A percentile compares a stretch with the other conserved stretches of the same genome.
Conservation (phyloP, 805 yeast species). For the Lachancea waltii region DNA sequence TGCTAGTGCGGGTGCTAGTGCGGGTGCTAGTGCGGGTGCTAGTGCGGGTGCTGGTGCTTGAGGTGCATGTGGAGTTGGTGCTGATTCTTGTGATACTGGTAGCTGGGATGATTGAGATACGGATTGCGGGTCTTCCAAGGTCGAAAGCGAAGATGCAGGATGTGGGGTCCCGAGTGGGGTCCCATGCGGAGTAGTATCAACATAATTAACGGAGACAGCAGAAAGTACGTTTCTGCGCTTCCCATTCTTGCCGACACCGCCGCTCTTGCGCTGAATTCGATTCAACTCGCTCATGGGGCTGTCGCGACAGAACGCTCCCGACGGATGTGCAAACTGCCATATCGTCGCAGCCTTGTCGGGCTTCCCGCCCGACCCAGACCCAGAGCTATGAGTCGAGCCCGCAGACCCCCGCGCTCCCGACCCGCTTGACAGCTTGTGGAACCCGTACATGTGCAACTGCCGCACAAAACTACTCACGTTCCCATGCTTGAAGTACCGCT, state of each 20-base stretch:
- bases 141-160: no score
- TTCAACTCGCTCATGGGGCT: conserved; percentile 19
- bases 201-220: conserved; percentile 26
- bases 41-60: no score
- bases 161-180: no score
- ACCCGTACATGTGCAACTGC: conserved; percentile 87
- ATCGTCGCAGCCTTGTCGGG: conserved; percentile 8
- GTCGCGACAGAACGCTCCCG: conserved; percentile 22
- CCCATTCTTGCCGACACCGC: conserved; percentile 29
- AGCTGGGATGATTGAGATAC: background rate
- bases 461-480: conserved; percentile 90
- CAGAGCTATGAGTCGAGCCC: no score
- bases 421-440: conserved; percentile 36
- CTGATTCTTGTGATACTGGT: no score
- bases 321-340: conserved; percentile 31
- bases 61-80: no score
- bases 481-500: conserved; percentile 86
- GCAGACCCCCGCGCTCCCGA: background rate
- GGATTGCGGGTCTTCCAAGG: no score
- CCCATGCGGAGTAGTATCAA: conserved; percentile 10
- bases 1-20: no score
- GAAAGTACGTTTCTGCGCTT: conserved; percentile 28
- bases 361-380: conserved; percentile 9
- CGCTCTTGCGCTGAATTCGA: conserved; percentile 28
- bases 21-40: no score